Evolutionary conservation across 2,329 filamentous ascomycete species (phyloP), one percentile per base, ranked within the genome.

Genomic region (Hawksworthiomyces lignivorus): DNA sequence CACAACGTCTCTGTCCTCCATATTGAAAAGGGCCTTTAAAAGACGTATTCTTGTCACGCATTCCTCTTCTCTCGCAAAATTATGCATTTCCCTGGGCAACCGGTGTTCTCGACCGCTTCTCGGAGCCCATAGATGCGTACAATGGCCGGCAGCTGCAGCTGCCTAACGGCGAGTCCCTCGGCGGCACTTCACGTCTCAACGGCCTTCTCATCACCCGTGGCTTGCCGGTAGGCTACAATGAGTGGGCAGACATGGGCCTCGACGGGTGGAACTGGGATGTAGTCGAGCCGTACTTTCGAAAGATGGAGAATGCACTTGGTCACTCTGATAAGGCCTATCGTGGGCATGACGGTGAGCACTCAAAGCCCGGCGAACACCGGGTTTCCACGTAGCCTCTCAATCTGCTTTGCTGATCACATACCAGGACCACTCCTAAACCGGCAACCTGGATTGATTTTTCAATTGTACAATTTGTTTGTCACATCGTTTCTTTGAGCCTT

Each of bases 1-100:
- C 56, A 55, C 8, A 43, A 51, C n/a, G 54, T 60, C 14, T 56
- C 52, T 1, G 61, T 70, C 4, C 55, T 67, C 2, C 51, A 68
- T 4, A 43, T 68, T 10, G 62, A 67, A 45, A 58, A 55, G 22
- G 60, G 60, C 49, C 43, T 9, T 49, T 57, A 10, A 47, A 48
- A 19, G 60, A 63, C 44, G 50, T 48, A 36, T 45, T 50, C 20
- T 30, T 57, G 5, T 54, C 52, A 2, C 54, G 59, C 28, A 53
- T 59, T 10, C 61, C 61, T 3, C 54, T 63, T 3, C 19, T 58
- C 2, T 52, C 51, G 36, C 57, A 60, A 36, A 54, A 53, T 35
- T 40, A 51, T 11, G 15, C 43, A 2, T 48, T 52, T 3, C 44
- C 51, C 8, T 29, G 36, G 8, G 43, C 56, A 6, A 55, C 58